Percentiles rank a stretch among this genome's conserved stretches.
Evolutionary conservation across 2,329 filamentous ascomycete species (phyloP).

Genomic region (Cercospora sojina): DNA sequence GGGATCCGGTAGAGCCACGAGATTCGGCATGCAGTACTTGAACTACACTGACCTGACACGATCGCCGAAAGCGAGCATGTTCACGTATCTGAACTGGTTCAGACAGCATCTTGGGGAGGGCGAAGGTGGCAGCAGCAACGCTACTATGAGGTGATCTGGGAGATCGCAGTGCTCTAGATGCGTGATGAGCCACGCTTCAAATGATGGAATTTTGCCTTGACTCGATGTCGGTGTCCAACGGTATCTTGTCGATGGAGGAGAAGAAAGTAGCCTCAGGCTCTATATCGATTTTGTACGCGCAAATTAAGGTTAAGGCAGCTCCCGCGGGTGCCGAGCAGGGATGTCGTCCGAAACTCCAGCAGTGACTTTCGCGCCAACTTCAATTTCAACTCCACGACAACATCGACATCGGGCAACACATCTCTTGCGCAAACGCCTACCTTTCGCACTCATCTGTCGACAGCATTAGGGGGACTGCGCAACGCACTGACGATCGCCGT

Average conservation of each 20-base stretch:
- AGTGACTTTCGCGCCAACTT: background rate
- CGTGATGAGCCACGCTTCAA: background rate
- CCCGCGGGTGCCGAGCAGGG: background rate
- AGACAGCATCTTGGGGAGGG: conserved; percentile 23
- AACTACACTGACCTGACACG: conserved; percentile 39
- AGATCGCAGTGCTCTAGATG: background rate
- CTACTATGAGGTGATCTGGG: background rate
- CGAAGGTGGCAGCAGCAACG: background rate
- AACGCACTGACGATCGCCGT: conserved; percentile 44
- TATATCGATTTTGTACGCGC: background rate
- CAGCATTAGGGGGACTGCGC: background rate
- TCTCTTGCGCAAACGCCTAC: background rate
- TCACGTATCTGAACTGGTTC: conserved; percentile 41
- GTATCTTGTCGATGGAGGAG: background rate
- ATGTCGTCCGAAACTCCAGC: background rate
- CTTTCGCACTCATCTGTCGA: background rate
- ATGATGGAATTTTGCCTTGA: background rate
- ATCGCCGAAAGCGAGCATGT: conserved; percentile 42
- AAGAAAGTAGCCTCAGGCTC: background rate
- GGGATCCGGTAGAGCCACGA: conserved; percentile 36
- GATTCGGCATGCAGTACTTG: conserved; percentile 43
- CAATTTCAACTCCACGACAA: background rate
- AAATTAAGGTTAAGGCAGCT: background rate
- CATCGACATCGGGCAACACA: background rate
- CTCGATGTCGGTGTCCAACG: background rate